These are phyloP conservation scores for Carex kokanica DNA, from an alignment of 176 grass and related monocot genomes.

Conservation along the genomic window DNA sequence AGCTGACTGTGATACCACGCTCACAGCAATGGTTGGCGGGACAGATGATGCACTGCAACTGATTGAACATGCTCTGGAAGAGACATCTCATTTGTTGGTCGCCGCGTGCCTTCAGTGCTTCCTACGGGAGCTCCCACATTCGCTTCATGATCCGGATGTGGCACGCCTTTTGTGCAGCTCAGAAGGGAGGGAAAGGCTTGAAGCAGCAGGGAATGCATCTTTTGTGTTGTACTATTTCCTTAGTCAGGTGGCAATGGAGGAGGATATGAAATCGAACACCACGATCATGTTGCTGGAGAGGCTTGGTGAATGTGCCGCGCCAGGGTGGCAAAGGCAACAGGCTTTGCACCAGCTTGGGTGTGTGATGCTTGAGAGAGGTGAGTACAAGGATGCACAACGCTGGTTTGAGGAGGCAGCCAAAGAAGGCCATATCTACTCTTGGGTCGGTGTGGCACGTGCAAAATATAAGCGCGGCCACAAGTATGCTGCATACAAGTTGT, in stretches of 20 bases:
- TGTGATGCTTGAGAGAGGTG: constrained; percentile 80
- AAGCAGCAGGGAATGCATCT: constrained; percentile 55
- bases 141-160: constrained; percentile 58
- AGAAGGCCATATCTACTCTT: constrained; percentile 78
- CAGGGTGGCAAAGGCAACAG: constrained; percentile 72
- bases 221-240: constrained; percentile 92
- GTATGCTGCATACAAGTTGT: constrained; percentile 83
- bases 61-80: constrained; percentile 71
- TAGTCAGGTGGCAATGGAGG: constrained; percentile 76
- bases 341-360: constrained; percentile 83
- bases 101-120: constrained; percentile 87
- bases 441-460: constrained; percentile 70
- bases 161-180: constrained; percentile 64
- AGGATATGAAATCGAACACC: constrained; percentile 73
- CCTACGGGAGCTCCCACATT: constrained; percentile 82
- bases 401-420: constrained; percentile 85
- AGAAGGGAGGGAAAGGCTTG: constrained; percentile 64
- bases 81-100: constrained; percentile 65
- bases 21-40: constrained; percentile 54
- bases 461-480: constrained; percentile 93
- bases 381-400: constrained; percentile 74
- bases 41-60: constrained; percentile 63
- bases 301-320: constrained; percentile 48
- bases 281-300: constrained; percentile 86
- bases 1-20: constrained; percentile 61